phyloP scores from a whole-genome alignment of 495 filamentous ascomycete genomes.

The Beverwykella pulmonaria region DNA sequence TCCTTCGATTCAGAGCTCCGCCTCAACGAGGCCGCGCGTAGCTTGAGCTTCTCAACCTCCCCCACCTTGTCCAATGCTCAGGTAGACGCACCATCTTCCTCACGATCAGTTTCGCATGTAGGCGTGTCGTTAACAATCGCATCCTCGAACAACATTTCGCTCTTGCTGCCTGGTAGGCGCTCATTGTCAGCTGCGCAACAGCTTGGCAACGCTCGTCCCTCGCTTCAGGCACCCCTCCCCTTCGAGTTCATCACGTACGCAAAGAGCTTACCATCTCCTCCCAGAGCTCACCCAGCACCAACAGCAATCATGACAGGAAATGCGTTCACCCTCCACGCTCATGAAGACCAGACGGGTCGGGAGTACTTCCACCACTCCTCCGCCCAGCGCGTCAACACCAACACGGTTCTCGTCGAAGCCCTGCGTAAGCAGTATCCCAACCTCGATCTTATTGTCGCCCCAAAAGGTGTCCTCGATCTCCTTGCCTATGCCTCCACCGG shows the following conservation, averaged over 20 bases:
- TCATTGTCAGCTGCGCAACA: neutral
- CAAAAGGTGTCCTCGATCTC: slow-evolving; percentile 46
- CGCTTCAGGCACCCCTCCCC: neutral
- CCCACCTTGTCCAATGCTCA: neutral
- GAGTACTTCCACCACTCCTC: slow-evolving; percentile 52
- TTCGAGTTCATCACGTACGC: neutral
- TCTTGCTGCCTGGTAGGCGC: no score
- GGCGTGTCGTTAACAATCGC: no score
- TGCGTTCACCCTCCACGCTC: slow-evolving; percentile 18
- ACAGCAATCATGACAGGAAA: slow-evolving; percentile 35
- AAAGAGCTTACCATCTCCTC: neutral
- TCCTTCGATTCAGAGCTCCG: slow-evolving; percentile 11
- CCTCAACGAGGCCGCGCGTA: neutral
- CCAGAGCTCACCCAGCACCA: neutral
- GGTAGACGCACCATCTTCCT: no score
- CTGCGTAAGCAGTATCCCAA: slow-evolving; percentile 56
- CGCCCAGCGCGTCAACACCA: slow-evolving; percentile 55
- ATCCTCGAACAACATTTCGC: no score
- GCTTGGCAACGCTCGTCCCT: neutral
- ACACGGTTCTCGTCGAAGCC: slow-evolving; percentile 54
- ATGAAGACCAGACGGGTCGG: slow-evolving; percentile 36
- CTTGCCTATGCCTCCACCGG: slow-evolving; percentile 56
- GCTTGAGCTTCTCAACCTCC: neutral
- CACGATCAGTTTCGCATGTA: no score
- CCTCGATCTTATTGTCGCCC: slow-evolving; percentile 53